Percentiles rank a stretch among this genome's conserved stretches.
Conservation (phyloP, 2,329 filamentous ascomycete genomes). For the Penicillium sp. region DNA sequence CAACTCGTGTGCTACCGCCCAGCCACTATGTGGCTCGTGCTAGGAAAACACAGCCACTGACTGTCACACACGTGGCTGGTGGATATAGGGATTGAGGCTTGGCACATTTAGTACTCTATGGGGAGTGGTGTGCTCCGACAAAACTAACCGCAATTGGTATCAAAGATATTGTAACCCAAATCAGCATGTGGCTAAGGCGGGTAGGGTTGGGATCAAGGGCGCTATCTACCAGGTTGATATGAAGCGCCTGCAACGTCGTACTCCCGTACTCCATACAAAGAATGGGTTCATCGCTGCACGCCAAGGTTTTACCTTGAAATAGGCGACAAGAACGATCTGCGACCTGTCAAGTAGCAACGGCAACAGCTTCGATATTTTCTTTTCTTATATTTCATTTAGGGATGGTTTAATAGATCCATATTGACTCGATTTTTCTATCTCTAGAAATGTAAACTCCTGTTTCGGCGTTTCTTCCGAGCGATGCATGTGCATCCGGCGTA, state of each 20-base stretch:
- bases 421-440: neutral
- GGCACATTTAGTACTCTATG: neutral
- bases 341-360: neutral
- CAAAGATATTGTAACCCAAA: neutral
- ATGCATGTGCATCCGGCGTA: neutral
- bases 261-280: neutral
- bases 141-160: neutral
- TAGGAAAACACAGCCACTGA: slow-evolving; percentile 22
- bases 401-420: neutral
- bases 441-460: neutral
- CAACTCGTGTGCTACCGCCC: neutral
- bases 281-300: neutral
- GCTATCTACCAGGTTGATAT: neutral
- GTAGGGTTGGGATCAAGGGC: neutral
- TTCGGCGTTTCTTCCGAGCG: neutral
- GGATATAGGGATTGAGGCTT: neutral
- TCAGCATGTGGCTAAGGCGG: neutral
- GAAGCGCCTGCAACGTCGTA: neutral
- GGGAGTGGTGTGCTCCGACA: slow-evolving; percentile 1
- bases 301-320: neutral
- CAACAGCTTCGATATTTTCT: neutral
- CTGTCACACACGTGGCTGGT: slow-evolving; percentile 23
- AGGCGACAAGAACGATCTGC: neutral
- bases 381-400: neutral
- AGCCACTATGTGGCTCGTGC: slow-evolving; percentile 21